Percentiles rank a stretch among this genome's conserved stretches.
Conservation (phyloP, 2,329 filamentous ascomycete species). For the Chrysosporium queenslandicum region DNA sequence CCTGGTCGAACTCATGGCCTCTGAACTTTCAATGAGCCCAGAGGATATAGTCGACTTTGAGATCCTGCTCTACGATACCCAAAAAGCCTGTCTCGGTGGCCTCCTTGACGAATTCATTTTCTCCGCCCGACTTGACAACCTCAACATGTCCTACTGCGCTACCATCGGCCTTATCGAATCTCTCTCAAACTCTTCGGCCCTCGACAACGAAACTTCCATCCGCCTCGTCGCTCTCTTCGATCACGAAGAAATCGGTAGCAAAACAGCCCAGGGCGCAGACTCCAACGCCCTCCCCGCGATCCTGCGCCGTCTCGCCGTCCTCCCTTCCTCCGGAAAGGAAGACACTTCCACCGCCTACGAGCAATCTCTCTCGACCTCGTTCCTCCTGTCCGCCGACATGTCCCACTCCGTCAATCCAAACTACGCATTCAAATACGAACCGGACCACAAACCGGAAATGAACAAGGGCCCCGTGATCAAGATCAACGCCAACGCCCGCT, state of each 20-base stretch:
- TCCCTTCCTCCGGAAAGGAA: conserved; percentile 51
- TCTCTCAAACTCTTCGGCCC: conserved; percentile 50
- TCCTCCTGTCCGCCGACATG: conserved; percentile 96
- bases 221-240: conserved; percentile 93
- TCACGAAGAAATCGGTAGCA: conserved; percentile 92
- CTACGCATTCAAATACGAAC: conserved; percentile 84
- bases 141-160: conserved; percentile 92
- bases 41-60: conserved; percentile 84
- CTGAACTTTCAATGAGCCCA: conserved; percentile 60
- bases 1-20: conserved; percentile 73
- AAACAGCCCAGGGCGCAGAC: conserved; percentile 84
- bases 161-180: conserved; percentile 78
- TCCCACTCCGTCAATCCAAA: conserved; percentile 94
- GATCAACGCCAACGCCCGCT: conserved; percentile 93
- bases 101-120: conserved; percentile 91
- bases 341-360: conserved; percentile 73
- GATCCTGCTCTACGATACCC: conserved; percentile 91
- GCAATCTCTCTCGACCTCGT: conserved; percentile 80
- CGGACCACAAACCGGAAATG: conserved; percentile 83
- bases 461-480: conserved; percentile 97
- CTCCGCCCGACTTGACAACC: conserved; percentile 88
- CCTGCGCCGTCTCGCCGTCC: conserved; percentile 71
- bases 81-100: conserved; percentile 79
- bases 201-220: conserved; percentile 70
- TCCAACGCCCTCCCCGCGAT: conserved; percentile 84